Conservation (phyloP, 164 flowering plant species). For the Warburgia ugandensis region DNA sequence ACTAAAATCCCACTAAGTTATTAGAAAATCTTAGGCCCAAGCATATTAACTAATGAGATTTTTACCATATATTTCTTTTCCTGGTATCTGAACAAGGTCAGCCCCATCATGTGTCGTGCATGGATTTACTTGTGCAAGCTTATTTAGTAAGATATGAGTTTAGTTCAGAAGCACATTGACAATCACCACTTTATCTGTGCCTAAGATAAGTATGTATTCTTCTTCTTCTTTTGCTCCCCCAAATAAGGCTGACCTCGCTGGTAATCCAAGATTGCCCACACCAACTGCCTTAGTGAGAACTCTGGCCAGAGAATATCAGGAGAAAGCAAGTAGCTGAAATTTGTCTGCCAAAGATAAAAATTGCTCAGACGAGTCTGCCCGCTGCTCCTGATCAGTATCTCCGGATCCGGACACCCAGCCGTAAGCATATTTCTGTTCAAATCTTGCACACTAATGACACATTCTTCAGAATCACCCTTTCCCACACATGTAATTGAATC, state of each 20-base stretch:
- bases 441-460: constrained; percentile 29
- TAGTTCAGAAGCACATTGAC: too few relatives aligned
- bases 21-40: too few relatives aligned
- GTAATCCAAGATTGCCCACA: constrained; percentile 57
- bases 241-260: constrained; percentile 37
- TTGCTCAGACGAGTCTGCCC: constrained; percentile 84
- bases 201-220: too few relatives aligned
- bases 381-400: constrained; percentile 58
- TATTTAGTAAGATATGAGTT: too few relatives aligned
- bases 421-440: constrained; percentile 62
- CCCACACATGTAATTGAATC: background rate
- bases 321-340: constrained; percentile 37
- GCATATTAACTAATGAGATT: too few relatives aligned
- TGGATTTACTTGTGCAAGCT: too few relatives aligned
- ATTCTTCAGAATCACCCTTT: background rate
- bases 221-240: constrained; percentile 47
- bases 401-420: constrained; percentile 59
- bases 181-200: too few relatives aligned
- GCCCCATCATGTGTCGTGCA: too few relatives aligned
- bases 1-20: too few relatives aligned
- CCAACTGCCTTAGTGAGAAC: constrained; percentile 50
- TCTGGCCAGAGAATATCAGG: constrained; percentile 76
- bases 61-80: too few relatives aligned
- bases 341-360: constrained; percentile 76
- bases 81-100: too few relatives aligned